Evolutionary conservation across 768 basidiomycete species (phyloP).

Genomic region (Mrakia gelida): DNA sequence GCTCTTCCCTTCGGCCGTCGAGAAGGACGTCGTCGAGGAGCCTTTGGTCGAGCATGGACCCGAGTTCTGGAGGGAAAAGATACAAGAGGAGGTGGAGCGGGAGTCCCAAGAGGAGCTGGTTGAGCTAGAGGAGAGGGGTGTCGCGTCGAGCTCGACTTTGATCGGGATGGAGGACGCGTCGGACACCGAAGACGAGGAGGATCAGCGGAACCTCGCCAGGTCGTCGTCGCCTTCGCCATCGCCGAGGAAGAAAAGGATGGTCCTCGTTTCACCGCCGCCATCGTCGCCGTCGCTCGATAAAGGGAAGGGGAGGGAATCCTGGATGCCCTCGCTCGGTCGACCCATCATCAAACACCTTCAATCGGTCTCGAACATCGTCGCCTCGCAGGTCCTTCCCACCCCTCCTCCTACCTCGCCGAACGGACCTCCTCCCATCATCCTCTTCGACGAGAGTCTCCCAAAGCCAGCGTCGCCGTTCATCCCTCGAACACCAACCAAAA

Average conservation of each 20-base stretch:
- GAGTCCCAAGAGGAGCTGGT: neutral
- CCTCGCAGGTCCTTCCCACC: neutral
- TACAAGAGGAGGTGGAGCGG: neutral
- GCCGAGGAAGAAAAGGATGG: neutral
- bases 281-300: neutral
- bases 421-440: neutral
- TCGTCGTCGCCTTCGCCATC: neutral
- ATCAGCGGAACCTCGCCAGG: neutral
- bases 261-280: neutral
- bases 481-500: neutral
- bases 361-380: neutral
- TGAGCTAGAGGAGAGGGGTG: neutral
- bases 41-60: neutral
- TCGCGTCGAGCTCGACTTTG: neutral
- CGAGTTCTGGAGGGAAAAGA: neutral
- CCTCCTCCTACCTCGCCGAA: neutral
- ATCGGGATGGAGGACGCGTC: neutral
- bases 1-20: conserved; percentile 4
- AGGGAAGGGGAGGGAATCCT: neutral
- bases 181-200: neutral
- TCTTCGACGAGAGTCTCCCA: neutral
- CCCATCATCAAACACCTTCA: neutral
- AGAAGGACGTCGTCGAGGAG: neutral
- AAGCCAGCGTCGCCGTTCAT: neutral
- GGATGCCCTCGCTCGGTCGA: neutral